Evolutionary conservation across 2,329 filamentous ascomycete species (phyloP).

Genomic region (Colletotrichum magnum): DNA sequence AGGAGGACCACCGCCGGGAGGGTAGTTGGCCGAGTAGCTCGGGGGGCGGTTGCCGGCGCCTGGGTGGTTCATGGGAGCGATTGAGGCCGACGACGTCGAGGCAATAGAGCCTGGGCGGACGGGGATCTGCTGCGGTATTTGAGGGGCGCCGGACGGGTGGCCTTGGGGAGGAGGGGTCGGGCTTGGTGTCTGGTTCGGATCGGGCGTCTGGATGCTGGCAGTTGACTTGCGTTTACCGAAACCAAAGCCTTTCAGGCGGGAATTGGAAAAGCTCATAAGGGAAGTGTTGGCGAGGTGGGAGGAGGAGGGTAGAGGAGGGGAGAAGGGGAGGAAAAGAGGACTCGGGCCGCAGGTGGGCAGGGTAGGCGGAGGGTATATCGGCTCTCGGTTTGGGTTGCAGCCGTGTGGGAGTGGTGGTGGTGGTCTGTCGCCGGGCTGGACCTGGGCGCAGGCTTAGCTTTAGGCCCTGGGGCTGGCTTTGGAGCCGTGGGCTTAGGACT

Average conservation of each 20-base stretch:
- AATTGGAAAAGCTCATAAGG: slow-evolving; percentile 84
- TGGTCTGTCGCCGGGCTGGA: slow-evolving; percentile 15
- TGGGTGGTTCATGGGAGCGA: slow-evolving; percentile 74
- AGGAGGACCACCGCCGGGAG: slow-evolving; percentile 59
- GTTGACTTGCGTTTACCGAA: slow-evolving; percentile 85
- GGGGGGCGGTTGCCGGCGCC: slow-evolving; percentile 73
- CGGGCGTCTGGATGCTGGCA: slow-evolving; percentile 69
- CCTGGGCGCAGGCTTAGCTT: slow-evolving; percentile 27
- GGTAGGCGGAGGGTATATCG: slow-evolving; percentile 38
- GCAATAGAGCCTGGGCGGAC: slow-evolving; percentile 56
- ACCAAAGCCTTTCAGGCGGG: slow-evolving; percentile 83
- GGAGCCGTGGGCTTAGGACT: slow-evolving; percentile 21
- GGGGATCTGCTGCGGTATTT: slow-evolving; percentile 67
- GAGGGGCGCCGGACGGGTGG: slow-evolving; percentile 49
- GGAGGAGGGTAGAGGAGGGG: slow-evolving; percentile 34
- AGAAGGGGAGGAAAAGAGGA: slow-evolving; percentile 37
- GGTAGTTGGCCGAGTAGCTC: slow-evolving; percentile 73
- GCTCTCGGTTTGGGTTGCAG: slow-evolving; percentile 36
- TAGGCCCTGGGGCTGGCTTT: slow-evolving; percentile 6
- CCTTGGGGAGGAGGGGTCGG: slow-evolving; percentile 52
- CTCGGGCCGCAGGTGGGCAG: slow-evolving; percentile 38
- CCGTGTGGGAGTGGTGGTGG: slow-evolving; percentile 25
- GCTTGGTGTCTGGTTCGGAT: slow-evolving; percentile 52
- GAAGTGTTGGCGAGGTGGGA: slow-evolving; percentile 47
- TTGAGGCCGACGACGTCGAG: slow-evolving; percentile 61